A percentile compares a stretch with the other conserved stretches of the same genome.
Conservation (phyloP, 2,329 filamentous ascomycete species). For the Fusarium buharicum region DNA sequence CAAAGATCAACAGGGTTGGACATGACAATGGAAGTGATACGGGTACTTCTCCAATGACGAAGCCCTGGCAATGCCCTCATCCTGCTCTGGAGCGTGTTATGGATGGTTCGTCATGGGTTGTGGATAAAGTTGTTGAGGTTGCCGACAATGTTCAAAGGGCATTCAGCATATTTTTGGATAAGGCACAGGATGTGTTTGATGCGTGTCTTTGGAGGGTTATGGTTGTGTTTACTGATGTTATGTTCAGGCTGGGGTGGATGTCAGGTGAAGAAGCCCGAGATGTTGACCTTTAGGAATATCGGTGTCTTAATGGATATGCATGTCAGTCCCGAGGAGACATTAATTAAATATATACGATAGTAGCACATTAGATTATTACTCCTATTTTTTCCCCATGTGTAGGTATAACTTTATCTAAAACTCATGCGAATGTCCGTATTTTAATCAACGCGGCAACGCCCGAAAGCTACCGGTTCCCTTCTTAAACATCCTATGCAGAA, state of each 20-base stretch:
- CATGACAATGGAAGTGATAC: neutral
- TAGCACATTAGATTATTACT: too few relatives aligned
- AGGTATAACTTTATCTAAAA: too few relatives aligned
- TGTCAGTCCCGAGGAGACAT: too few relatives aligned
- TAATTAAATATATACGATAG: too few relatives aligned
- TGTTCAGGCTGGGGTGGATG: neutral
- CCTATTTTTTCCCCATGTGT: too few relatives aligned
- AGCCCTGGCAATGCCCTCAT: conserved; percentile 7
- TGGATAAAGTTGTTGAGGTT: neutral
- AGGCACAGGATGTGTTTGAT: conserved; percentile 12
- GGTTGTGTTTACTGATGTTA: conserved; percentile 3
- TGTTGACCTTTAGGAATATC: conserved; percentile 1
- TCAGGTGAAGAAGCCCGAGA: neutral
- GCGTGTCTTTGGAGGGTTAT: conserved; percentile 9
- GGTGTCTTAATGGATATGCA: neutral
- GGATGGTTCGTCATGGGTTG: neutral
- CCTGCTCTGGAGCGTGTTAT: conserved; percentile 1
- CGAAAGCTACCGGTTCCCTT: too few relatives aligned
- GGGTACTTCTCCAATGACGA: neutral
- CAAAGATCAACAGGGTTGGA: neutral
- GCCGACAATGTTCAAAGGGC: neutral
- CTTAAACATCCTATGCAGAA: too few relatives aligned
- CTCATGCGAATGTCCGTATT: too few relatives aligned
- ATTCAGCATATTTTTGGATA: conserved; percentile 1
- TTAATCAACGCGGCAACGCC: too few relatives aligned